phyloP scores from a whole-genome alignment of 495 filamentous ascomycete genomes.

The Aspergillus ostianus region DNA sequence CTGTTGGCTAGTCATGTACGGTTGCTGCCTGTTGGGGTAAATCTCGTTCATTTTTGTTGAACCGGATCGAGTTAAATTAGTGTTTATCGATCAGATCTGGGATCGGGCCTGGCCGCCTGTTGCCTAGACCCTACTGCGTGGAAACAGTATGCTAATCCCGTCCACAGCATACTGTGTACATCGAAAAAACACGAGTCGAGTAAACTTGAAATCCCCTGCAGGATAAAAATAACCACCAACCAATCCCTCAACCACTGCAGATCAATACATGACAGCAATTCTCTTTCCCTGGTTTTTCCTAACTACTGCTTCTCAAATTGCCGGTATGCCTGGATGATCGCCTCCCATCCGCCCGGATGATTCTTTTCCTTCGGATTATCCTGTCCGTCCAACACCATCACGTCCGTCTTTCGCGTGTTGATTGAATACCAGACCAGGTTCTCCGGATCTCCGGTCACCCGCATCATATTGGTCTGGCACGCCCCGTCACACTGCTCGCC shows the following conservation, averaged over 20 bases:
- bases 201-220: background rate
- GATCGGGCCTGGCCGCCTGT: background rate
- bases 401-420: conserved; percentile 39
- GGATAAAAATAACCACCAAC: background rate
- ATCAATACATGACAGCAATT: background rate
- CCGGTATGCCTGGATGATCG: conserved; percentile 46
- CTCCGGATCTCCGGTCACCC: conserved; percentile 26
- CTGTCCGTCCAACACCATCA: conserved; percentile 39
- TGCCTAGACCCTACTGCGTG: background rate
- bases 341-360: conserved; percentile 57
- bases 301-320: conserved; percentile 17
- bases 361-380: conserved; percentile 33
- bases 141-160: too few species aligned
- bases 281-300: too few species aligned
- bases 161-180: too few species aligned
- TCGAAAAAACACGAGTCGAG: too few species aligned
- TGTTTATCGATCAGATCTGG: background rate
- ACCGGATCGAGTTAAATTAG: background rate
- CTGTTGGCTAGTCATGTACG: background rate
- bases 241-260: background rate
- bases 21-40: background rate
- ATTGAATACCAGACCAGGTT: conserved; percentile 44
- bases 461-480: conserved; percentile 47
- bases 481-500: conserved; percentile 34
- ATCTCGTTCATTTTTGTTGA: background rate